Base-by-base conservation (phyloP, 352 stramenopile species). In the Globisporangium splendens region DNA sequence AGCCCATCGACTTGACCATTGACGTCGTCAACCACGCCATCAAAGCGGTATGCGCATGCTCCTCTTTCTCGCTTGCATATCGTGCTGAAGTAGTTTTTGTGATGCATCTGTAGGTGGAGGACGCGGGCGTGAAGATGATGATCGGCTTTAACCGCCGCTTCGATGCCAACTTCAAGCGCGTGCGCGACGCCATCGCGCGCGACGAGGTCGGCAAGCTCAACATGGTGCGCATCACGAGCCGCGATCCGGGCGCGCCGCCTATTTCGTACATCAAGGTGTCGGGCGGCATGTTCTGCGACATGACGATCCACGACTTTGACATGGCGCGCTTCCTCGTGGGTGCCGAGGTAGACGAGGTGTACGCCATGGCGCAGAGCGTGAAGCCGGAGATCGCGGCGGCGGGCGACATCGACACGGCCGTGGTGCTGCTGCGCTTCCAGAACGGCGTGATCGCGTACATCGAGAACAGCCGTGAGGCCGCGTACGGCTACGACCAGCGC, bases 281-380 rank as follows among this genome's bases (percentile, higher is more conserved):
- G 0, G 94, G 94, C 50, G 93, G 93, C 21, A 87, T 98, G 39
- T 98, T 98, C 67, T 83, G 88, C 55, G 93, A 98, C 63, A 98
- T 98, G 94, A 96, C 94, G 35, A 95, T 98, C 69, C 94, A 98
- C 77, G 94, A 98, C 81, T 85, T 98, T 47, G 93, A 98, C 64
- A 98, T 98, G 84, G 83, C 85, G 48, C 85, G 93, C 44, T 98
- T 96, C 72, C 75, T 98, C 33, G 89, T 96, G 46, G 24, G 24
- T 5, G 24, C 24, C 24, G 24, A 31, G 24, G 24, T 31, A 5
- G 24, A 31, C 24, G 24, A 31, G 24, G 24, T 31, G 24, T 31
- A 31, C 24, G 24, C 24, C 24, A 31, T 31, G 24, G 24, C 24
- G 24, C 24, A 31, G 24, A 31, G 24, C 24, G 24, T 31, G 24